Percentiles rank a stretch among this genome's conserved stretches.
phyloP scores from a whole-genome alignment of 2,329 filamentous ascomycete genomes.

The Clonostachys chloroleuca region DNA sequence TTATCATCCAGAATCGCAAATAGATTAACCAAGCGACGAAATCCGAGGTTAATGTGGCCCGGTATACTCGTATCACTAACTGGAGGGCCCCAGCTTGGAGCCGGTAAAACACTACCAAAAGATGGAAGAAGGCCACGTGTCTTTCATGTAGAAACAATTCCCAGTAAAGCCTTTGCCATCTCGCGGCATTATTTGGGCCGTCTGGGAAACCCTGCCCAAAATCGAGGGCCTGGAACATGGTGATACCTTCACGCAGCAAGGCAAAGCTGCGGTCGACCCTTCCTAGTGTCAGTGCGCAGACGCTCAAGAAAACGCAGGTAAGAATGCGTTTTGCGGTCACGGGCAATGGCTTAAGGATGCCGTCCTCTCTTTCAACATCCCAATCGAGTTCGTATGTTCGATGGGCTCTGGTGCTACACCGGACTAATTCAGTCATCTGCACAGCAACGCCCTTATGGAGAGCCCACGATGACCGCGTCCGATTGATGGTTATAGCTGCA shows the following conservation, averaged over 20 bases:
- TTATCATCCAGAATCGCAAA: slow-evolving; percentile 31
- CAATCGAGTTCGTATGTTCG: slow-evolving; percentile 1
- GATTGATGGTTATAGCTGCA: slow-evolving; percentile 27
- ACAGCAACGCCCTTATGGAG: slow-evolving; percentile 15
- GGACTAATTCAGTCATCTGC: slow-evolving; percentile 20
- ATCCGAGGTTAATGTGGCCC: slow-evolving; percentile 26
- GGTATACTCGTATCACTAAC: slow-evolving; percentile 23
- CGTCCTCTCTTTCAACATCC: slow-evolving; percentile 13
- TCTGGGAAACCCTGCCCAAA: not conserved
- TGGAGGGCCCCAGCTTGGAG: slow-evolving; percentile 22
- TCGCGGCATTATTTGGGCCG: slow-evolving; percentile 4
- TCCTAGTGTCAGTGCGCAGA: slow-evolving; percentile 42
- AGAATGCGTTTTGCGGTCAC: slow-evolving; percentile 39
- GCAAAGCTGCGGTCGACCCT: slow-evolving; percentile 42
- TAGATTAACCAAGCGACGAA: slow-evolving; percentile 27
- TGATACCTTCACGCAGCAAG: slow-evolving; percentile 44
- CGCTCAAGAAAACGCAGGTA: slow-evolving; percentile 48
- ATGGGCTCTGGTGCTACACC: slow-evolving; percentile 18
- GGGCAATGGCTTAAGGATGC: slow-evolving; percentile 29
- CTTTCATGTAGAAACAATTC: slow-evolving; percentile 52
- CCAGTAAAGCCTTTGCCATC: slow-evolving; percentile 46
- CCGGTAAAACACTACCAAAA: slow-evolving; percentile 26
- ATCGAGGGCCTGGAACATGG: slow-evolving; percentile 27
- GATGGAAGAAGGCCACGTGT: slow-evolving; percentile 49
- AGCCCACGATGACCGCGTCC: slow-evolving; percentile 15